Base-by-base conservation (phyloP, 768 basidiomycete genomes). In the Naganishia friedmannii region DNA sequence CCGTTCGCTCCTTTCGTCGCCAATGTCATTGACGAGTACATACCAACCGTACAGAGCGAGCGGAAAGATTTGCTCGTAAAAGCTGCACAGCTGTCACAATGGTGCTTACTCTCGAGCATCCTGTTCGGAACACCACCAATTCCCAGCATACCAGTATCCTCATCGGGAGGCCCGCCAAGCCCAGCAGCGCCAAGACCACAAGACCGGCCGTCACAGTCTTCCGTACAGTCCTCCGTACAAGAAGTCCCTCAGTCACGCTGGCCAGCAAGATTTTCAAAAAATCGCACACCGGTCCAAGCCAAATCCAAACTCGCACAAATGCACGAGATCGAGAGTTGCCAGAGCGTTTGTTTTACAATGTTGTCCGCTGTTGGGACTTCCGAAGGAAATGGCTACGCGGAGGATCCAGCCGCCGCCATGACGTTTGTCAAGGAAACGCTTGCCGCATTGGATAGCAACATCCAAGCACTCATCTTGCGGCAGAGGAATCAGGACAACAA, bases 71-170 rank as follows among this genome's bases (percentile, higher is more conserved):
- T 39, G 23, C 28, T 23, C 0, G 15, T 29, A 34, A 45, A 54
- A 37, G 34, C 32, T 12, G 19, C 32, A 32, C 34, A 9, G 34
- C 45, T 69, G 26, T 45, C 68, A 3, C 55, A 57, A 29, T 69
- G 68, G 68, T 60, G 68, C 58, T 69, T 42, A 17, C 37, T 63
- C 60, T 63, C 60, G 23, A 63, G 60, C 15, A 63, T 63, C 60
- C 42, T 63, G 12, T 63, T 63, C 39, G 60, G 60, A 26, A n/a
- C 60, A 29, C 28, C 56, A n/a, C 29, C 56, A 32, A 51, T 48
- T 19, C 68, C 19, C 19, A 28, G 45, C 19, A 34, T 10, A 51
- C 31, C 29, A 34, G 26, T 37, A 23, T 15, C 39, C 21, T 17
- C 19, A 34, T 23, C 37, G 28, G 51, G 37, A 8, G 26, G 21